phyloP scores from a whole-genome alignment of 352 stramenopile species.

The Pythium aquatile region DNA sequence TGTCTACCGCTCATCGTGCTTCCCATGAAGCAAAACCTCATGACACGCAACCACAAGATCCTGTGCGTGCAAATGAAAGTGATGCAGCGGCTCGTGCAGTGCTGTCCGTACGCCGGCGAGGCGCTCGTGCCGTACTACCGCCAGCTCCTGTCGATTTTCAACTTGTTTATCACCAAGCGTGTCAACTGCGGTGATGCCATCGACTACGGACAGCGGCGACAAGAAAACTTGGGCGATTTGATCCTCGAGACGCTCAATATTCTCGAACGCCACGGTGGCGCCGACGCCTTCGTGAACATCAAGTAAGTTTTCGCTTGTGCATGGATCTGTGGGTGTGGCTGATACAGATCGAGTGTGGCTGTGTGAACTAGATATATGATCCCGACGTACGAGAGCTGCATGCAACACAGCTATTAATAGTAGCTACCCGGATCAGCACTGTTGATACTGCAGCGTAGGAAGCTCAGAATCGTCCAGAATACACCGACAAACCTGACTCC shows the following conservation, averaged over 20 bases:
- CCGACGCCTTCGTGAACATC: conserved; percentile 93
- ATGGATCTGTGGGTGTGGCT: background rate
- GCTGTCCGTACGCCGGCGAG: conserved; percentile 78
- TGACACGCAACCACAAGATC: conserved; percentile 72
- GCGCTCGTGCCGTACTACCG: conserved; percentile 92
- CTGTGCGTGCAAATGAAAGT: conserved; percentile 80
- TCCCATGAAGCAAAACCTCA: conserved; percentile 87
- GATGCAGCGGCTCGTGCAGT: conserved; percentile 65
- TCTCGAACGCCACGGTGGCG: conserved; percentile 82
- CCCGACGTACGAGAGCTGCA: conserved; percentile 93
- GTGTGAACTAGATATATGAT: conserved; percentile 90
- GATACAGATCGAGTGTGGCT: conserved; percentile 25
- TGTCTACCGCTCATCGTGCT: conserved; percentile 51
- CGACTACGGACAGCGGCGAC: conserved; percentile 89
- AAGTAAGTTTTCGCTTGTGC: conserved; percentile 54
- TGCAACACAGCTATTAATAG: conserved; percentile 25
- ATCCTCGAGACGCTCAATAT: conserved; percentile 89
- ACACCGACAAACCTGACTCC: background rate
- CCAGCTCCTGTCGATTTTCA: conserved; percentile 91
- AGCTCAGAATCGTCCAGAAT: background rate
- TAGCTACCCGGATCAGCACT: too few relatives aligned
- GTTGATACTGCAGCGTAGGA: conserved; percentile 4
- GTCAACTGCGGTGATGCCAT: conserved; percentile 93
- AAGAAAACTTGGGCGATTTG: conserved; percentile 87
- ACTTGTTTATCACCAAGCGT: conserved; percentile 89